Conservation (phyloP, 768 basidiomycete genomes). For the Pleurotus tuoliensis region DNA sequence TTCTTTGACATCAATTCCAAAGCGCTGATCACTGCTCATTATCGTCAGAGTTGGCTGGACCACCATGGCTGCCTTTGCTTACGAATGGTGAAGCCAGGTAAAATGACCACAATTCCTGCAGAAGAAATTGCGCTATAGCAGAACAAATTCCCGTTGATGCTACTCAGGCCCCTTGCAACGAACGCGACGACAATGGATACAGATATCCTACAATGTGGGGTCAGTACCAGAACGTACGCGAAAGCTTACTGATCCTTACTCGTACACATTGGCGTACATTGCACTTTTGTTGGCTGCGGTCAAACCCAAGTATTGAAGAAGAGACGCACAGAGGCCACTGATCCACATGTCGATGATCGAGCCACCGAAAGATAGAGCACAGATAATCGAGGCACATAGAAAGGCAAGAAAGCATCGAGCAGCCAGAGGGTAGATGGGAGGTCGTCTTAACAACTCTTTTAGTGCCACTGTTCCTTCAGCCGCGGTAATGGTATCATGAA, state of each 20-base stretch:
- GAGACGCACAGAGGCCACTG: constrained; percentile 62
- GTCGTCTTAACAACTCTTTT: constrained; percentile 55
- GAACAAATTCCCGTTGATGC: constrained; percentile 69
- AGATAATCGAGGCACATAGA: constrained; percentile 74
- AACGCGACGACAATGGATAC: constrained; percentile 84
- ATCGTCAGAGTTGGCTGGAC: constrained; percentile 6
- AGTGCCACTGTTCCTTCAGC: constrained; percentile 68
- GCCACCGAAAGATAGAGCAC: constrained; percentile 78
- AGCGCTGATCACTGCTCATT: constrained; percentile 60
- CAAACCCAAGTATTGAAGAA: constrained; percentile 77
- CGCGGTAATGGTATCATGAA: constrained; percentile 78
- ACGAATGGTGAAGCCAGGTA: constrained; percentile 85
- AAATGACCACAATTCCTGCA: constrained; percentile 85
- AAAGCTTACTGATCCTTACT: constrained; percentile 48
- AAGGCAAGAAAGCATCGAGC: constrained; percentile 73
- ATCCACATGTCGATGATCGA: constrained; percentile 83
- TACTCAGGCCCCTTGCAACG: constrained; percentile 72
- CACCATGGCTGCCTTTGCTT: constrained; percentile 22
- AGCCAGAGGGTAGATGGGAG: constrained; percentile 65
- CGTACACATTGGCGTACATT: constrained; percentile 93
- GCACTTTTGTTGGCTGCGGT: constrained; percentile 82
- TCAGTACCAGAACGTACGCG: too few species aligned
- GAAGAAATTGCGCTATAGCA: constrained; percentile 91
- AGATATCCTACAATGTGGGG: constrained; percentile 56
- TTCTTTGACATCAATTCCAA: constrained; percentile 80